Evolutionary conservation across 192 early-diverging fungal genomes (phyloP).

Genomic region (Phycomyces blakesleeanus): DNA sequence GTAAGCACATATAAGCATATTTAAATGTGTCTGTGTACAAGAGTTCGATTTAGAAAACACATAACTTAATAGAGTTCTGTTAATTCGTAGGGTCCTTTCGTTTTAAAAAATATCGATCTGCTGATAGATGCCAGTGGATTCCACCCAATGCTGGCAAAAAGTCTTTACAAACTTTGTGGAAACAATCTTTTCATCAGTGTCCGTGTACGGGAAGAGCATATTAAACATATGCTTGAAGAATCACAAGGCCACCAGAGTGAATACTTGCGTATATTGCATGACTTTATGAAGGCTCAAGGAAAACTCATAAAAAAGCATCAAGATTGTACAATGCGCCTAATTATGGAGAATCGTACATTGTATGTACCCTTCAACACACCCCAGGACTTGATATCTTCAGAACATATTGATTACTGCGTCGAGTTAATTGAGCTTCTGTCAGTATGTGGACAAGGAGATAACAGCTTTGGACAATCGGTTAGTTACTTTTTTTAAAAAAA

Average conservation of each 20-base stretch:
- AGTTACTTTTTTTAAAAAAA: no score
- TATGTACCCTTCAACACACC: constrained; percentile 18
- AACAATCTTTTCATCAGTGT: constrained; percentile 16
- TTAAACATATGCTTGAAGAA: constrained; percentile 10
- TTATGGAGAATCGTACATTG: constrained; percentile 14
- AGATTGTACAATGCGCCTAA: constrained; percentile 17
- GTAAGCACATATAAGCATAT: constrained; percentile 5
- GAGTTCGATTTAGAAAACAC: no score
- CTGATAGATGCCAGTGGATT: constrained; percentile 11
- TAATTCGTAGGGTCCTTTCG: constrained; percentile 10
- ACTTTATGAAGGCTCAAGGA: constrained; percentile 18
- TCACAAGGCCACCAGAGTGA: constrained; percentile 12
- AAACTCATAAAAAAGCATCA: constrained; percentile 20
- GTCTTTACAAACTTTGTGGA: constrained; percentile 8
- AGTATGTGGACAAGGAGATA: constrained; percentile 25
- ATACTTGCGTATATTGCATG: constrained; percentile 19
- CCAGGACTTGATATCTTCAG: constrained; percentile 8
- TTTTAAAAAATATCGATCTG: constrained; percentile 18
- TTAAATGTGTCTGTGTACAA: no score
- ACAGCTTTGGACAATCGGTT: constrained; percentile 26
- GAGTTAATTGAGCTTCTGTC: constrained; percentile 18
- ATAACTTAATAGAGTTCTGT: background rate
- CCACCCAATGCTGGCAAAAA: constrained; percentile 1
- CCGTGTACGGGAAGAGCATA: constrained; percentile 12
- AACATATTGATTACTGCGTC: constrained; percentile 15